A percentile compares a stretch with the other conserved stretches of the same genome.
phyloP scores from a whole-genome alignment of 2,329 filamentous ascomycete species.

The Aspergillus intermedius region DNA sequence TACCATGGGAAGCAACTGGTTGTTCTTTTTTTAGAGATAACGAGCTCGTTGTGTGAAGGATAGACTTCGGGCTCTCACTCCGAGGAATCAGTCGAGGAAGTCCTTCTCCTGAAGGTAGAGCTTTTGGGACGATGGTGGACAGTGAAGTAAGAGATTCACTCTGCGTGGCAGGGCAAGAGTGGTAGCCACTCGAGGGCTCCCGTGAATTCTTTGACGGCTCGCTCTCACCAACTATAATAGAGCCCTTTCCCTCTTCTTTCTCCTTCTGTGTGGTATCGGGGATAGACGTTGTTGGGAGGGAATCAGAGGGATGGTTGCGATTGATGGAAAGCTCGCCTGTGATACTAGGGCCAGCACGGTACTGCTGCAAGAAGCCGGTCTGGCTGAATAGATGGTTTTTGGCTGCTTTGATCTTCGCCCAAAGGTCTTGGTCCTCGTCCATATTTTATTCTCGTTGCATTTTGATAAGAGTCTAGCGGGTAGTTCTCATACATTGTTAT shows the following conservation, averaged over 20 bases:
- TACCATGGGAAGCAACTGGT: not conserved
- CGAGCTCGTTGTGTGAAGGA: not conserved
- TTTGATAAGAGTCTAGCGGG: too few relatives aligned
- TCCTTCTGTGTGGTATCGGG: not conserved
- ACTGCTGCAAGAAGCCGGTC: not conserved
- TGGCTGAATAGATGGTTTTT: not conserved
- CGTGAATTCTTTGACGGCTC: too few relatives aligned
- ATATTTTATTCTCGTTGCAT: not conserved
- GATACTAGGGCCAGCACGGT: not conserved
- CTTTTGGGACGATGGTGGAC: not conserved
- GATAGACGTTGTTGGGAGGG: not conserved
- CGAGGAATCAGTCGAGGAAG: not conserved
- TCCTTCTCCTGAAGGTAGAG: not conserved
- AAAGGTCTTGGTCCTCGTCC: slow-evolving; percentile 3
- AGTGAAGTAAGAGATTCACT: not conserved
- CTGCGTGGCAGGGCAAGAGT: not conserved
- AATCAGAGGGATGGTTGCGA: not conserved
- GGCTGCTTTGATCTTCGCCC: slow-evolving; percentile 2
- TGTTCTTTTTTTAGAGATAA: not conserved
- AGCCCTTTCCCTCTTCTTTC: not conserved
- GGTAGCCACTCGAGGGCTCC: not conserved
- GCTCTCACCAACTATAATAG: not conserved
- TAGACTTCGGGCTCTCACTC: not conserved
- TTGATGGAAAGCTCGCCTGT: not conserved
- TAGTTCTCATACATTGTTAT: too few relatives aligned